Conservation (phyloP, 2,329 filamentous ascomycete genomes). For the Alternaria incomplexa region DNA sequence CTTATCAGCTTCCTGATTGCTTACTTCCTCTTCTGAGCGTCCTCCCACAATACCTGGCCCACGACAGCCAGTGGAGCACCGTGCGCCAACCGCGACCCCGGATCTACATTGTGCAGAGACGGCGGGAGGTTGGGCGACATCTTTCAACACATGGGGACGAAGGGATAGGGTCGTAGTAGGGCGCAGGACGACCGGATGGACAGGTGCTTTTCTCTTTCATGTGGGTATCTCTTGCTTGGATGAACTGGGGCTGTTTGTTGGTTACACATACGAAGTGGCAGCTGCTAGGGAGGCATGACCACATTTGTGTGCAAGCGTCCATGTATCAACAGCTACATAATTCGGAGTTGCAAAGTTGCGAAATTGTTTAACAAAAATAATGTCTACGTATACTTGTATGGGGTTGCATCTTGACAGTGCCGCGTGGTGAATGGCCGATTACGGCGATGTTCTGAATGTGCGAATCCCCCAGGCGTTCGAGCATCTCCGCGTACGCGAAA, state of each 20-base stretch:
- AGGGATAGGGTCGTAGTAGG: constrained; percentile 8
- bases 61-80: constrained; percentile 21
- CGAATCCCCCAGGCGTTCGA: too few species aligned
- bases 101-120: constrained; percentile 21
- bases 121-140: constrained; percentile 27
- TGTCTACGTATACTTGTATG: not conserved
- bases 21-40: constrained; percentile 88
- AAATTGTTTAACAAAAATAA: constrained; percentile 6
- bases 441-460: too few species aligned
- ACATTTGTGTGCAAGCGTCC: constrained; percentile 20
- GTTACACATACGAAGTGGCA: constrained; percentile 29
- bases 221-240: constrained; percentile 28
- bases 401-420: not conserved
- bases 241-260: constrained; percentile 26
- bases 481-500: too few species aligned
- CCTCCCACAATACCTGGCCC: constrained; percentile 26
- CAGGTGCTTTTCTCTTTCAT: constrained; percentile 28
- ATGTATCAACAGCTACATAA: constrained; percentile 43
- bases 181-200: constrained; percentile 1
- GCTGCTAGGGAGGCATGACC: constrained; percentile 14
- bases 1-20: constrained; percentile 90
- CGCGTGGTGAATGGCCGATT: not conserved
- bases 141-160: constrained; percentile 2
- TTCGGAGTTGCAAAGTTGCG: constrained; percentile 25
- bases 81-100: constrained; percentile 29